Base-by-base conservation (phyloP, 768 basidiomycete genomes). In the Porphyrellus cyaneotinctus region DNA sequence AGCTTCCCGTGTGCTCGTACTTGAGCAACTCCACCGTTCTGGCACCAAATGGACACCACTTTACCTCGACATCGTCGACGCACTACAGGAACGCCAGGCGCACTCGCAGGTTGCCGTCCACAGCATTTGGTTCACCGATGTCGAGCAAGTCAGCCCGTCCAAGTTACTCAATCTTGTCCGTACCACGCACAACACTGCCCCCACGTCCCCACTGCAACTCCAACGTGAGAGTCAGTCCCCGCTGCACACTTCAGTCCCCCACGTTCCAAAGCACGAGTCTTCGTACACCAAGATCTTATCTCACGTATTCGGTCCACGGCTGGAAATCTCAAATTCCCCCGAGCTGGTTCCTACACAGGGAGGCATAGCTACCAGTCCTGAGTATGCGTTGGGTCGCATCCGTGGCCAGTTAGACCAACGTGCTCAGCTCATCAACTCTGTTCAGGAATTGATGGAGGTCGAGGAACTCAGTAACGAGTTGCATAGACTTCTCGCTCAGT, bases 311-410 rank as follows among this genome's bases (percentile, higher is more conserved):
- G 77, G 74, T 37, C 81, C 85, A 9, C 81, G 90, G 2, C 74
- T 98, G 1, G 86, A 94, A 56, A 78, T 99, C 53, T 77, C 85
- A 62, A 98, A 99, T 70, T 84, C 87, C 4, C 94, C 92, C 0
- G 74, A 80, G 38, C 77, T 88, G 17, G 83, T 92, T 46, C 65
- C 80, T 11, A 70, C 83, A 14, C 80, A 88, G 52, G 93, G 92
- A 12, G 73, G 79, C 41, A 69, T 84, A 41, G 91, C 92, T 17
- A 95, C 94, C 11, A 87, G 80, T n/a, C 97, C 95, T 2, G 92
- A 97, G 66, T 97, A 87, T 64, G 95, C 97, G 1, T 79, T 98
- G 32, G 95, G 97, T 13, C 87, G 93, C 41, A 84, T 94, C 43
- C 84, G 91, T 35, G 91, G 88, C 3, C 83, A 92, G 59, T 65